Conservation (phyloP, 73 alveolate genomes). For the Paramecium biaurelia region DNA sequence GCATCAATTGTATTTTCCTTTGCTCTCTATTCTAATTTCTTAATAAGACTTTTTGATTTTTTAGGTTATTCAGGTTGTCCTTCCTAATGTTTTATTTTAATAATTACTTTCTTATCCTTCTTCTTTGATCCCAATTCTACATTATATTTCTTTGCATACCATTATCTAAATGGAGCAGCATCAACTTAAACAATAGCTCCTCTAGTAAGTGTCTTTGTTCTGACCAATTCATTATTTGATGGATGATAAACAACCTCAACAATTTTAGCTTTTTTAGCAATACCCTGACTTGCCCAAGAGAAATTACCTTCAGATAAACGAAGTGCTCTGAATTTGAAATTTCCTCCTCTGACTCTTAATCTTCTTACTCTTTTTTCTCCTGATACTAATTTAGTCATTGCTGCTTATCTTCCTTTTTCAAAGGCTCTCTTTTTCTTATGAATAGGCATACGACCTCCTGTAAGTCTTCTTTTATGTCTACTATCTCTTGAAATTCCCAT, state of each 20-base stretch:
- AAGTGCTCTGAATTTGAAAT: slow-evolving; percentile 92
- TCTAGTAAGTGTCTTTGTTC: slow-evolving; percentile 97
- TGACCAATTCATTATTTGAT: slow-evolving; percentile 97
- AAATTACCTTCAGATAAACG: slow-evolving; percentile 94
- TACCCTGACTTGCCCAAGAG: slow-evolving; percentile 89
- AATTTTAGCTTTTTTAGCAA: slow-evolving; percentile 76
- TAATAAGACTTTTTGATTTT: slow-evolving; percentile 73
- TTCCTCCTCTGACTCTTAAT: slow-evolving; percentile 92
- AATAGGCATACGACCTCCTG: slow-evolving; percentile 98
- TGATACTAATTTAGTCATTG: slow-evolving; percentile 81
- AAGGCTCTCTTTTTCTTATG: slow-evolving; percentile 97
- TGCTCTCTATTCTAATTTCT: slow-evolving; percentile 70
- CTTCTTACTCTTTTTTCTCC: slow-evolving; percentile 65
- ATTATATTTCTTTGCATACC: slow-evolving; percentile 86
- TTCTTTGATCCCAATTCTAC: slow-evolving; percentile 82
- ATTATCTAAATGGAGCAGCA: slow-evolving; percentile 96
- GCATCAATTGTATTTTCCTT: slow-evolving; percentile 72
- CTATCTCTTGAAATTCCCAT: slow-evolving; percentile 98
- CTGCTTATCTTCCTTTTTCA: slow-evolving; percentile 96
- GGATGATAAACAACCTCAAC: slow-evolving; percentile 96
- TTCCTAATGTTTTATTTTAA: not conserved
- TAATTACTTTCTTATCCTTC: slow-evolving; percentile 56
- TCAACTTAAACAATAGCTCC: slow-evolving; percentile 93
- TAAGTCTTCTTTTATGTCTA: slow-evolving; percentile 94
- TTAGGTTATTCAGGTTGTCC: slow-evolving; percentile 64